A percentile compares a stretch with the other conserved stretches of the same genome.
These are phyloP conservation scores for Mycena pura DNA, from an alignment of 768 basidiomycete species.

Conservation along the genomic window DNA sequence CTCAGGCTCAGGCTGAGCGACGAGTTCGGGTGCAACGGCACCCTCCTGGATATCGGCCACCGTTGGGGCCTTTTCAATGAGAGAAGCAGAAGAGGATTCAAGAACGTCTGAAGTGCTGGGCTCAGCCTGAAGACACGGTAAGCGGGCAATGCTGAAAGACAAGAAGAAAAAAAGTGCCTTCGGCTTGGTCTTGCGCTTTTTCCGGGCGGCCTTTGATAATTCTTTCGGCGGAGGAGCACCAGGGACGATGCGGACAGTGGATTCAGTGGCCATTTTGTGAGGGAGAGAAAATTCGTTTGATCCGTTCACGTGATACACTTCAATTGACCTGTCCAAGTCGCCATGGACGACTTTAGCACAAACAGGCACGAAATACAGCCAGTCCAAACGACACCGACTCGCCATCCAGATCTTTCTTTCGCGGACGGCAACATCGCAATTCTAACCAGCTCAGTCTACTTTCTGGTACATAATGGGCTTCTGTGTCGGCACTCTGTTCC, in stretches of 20 bases:
- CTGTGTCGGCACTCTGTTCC: conserved; percentile 68
- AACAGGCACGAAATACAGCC: conserved; percentile 43
- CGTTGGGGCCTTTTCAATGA: conserved; percentile 59
- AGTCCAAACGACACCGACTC: conserved; percentile 32
- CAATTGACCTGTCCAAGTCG: background rate
- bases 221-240: conserved; percentile 75
- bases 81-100: conserved; percentile 52
- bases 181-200: conserved; percentile 64
- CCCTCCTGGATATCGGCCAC: conserved; percentile 54
- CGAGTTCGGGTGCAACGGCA: conserved; percentile 51
- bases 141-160: conserved; percentile 14
- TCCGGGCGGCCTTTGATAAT: conserved; percentile 70
- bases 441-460: conserved; percentile 62
- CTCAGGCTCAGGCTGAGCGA: conserved; percentile 50
- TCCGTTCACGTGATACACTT: background rate
- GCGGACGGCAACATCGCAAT: conserved; percentile 74
- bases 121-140: conserved; percentile 50
- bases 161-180: conserved; percentile 35
- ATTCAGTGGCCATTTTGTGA: conserved; percentile 40
- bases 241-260: conserved; percentile 70
- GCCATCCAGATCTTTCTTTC: conserved; percentile 65
- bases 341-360: conserved; percentile 50
- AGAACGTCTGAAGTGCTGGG: conserved; percentile 51
- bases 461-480: conserved; percentile 72
- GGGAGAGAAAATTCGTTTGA: background rate